Evolutionary conservation across 2,329 filamentous ascomycete species (phyloP).

Genomic region (Allantophomopsis cytisporea): DNA sequence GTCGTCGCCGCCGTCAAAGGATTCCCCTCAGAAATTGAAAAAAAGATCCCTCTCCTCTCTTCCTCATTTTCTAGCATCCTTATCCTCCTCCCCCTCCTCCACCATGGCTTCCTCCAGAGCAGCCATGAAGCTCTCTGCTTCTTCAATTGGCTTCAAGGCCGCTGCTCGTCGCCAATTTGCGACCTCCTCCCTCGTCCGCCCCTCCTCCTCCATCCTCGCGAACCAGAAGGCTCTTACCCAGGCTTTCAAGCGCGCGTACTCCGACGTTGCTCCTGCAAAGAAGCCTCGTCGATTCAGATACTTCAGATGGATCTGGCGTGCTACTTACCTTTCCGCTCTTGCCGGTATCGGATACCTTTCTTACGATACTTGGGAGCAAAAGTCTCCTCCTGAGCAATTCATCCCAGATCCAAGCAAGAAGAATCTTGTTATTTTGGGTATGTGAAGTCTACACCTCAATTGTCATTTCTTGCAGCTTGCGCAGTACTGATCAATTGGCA

Average conservation of each 20-base stretch:
- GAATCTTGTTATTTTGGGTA: slow-evolving; percentile 91
- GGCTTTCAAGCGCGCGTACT: slow-evolving; percentile 28
- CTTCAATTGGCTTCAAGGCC: slow-evolving; percentile 15
- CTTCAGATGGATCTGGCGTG: slow-evolving; percentile 71
- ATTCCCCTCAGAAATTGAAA: neutral
- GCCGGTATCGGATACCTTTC: slow-evolving; percentile 57
- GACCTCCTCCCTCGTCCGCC: slow-evolving; percentile 11
- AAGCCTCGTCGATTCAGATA: slow-evolving; percentile 48
- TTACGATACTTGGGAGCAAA: slow-evolving; percentile 72
- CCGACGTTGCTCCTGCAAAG: slow-evolving; percentile 24
- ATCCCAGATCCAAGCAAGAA: slow-evolving; percentile 82
- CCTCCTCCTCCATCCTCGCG: slow-evolving; percentile 9
- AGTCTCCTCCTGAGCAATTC: slow-evolving; percentile 69
- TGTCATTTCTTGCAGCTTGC: no score
- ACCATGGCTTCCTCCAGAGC: slow-evolving; percentile 18
- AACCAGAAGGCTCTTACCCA: slow-evolving; percentile 18
- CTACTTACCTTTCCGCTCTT: slow-evolving; percentile 64
- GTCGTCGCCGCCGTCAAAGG: neutral
- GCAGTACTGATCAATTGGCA: slow-evolving; percentile 9
- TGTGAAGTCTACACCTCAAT: slow-evolving; percentile 8
- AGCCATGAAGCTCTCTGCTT: slow-evolving; percentile 14
- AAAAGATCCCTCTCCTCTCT: neutral
- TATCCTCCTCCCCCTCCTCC: slow-evolving; percentile 6
- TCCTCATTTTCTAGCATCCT: slow-evolving; percentile 3
- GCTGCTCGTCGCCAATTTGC: slow-evolving; percentile 14